Evolutionary conservation across 1,284 basidiomycete species (phyloP).

Genomic region (Marasmius fiardii): DNA sequence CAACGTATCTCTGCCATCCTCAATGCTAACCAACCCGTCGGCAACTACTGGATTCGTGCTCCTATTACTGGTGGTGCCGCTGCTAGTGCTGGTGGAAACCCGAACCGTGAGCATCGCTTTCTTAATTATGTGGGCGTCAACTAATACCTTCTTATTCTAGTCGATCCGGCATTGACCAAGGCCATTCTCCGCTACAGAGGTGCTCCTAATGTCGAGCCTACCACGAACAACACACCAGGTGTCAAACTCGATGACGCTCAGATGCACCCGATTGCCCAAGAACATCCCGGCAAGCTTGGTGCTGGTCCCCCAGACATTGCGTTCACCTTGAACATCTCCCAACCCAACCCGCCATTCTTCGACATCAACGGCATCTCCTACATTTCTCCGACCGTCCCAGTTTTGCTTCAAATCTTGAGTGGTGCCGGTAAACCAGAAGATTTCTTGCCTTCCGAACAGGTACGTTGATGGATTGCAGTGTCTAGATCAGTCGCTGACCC

Average conservation of each 20-base stretch:
- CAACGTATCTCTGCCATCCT: constrained; percentile 34
- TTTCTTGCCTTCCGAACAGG: constrained; percentile 29
- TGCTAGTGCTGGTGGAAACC: constrained; percentile 21
- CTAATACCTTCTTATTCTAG: neutral
- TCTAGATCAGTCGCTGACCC: neutral
- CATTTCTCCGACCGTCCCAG: constrained; percentile 31
- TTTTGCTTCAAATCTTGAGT: constrained; percentile 34
- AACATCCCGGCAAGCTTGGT: constrained; percentile 27
- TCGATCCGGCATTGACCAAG: constrained; percentile 14
- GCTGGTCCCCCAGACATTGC: constrained; percentile 30
- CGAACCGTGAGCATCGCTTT: constrained; percentile 30
- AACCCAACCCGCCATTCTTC: constrained; percentile 34
- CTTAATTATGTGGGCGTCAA: neutral
- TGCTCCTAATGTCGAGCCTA: constrained; percentile 35
- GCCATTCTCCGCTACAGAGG: constrained; percentile 48
- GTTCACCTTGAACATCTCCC: constrained; percentile 27
- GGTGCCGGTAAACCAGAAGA: constrained; percentile 31
- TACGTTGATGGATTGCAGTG: neutral
- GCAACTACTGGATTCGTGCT: constrained; percentile 38
- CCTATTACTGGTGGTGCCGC: constrained; percentile 26
- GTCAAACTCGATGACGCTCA: constrained; percentile 26
- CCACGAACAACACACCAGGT: constrained; percentile 24
- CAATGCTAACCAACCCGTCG: constrained; percentile 31
- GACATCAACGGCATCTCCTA: constrained; percentile 35
- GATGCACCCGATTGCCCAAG: constrained; percentile 31